phyloP scores from a whole-genome alignment of 345 rosid genomes.

The Firmiana major region DNA sequence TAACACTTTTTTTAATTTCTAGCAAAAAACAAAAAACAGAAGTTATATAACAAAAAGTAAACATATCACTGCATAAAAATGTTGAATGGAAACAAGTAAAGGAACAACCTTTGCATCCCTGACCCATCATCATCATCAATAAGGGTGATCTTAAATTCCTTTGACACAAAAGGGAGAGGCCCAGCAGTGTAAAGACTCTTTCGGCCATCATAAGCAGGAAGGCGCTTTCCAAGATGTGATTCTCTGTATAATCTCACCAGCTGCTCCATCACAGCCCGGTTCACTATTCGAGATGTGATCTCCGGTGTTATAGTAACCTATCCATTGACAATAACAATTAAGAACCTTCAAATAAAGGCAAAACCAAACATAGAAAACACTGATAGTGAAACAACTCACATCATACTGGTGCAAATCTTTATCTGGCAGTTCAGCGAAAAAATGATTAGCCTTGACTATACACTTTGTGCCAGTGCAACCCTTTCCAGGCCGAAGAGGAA shows the following conservation, averaged over 20 bases:
- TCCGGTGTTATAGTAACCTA: conserved; percentile 86
- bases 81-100: neutral
- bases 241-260: conserved; percentile 53
- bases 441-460: conserved; percentile 90
- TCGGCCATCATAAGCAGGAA: conserved; percentile 89
- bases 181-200: conserved; percentile 91
- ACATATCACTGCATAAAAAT: neutral
- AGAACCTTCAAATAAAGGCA: neutral
- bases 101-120: conserved; percentile 57
- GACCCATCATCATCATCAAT: conserved; percentile 83
- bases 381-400: conserved; percentile 35
- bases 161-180: conserved; percentile 68
- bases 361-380: neutral
- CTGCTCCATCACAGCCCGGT: conserved; percentile 74
- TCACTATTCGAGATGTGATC: conserved; percentile 71
- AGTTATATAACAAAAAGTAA: neutral
- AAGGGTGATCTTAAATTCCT: conserved; percentile 66
- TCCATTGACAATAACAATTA: neutral
- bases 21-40: neutral
- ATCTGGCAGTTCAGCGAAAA: conserved; percentile 82
- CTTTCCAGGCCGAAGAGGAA: conserved; percentile 83
- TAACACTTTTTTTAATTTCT: too few relatives aligned
- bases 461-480: conserved; percentile 60
- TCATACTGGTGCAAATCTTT: conserved; percentile 97
- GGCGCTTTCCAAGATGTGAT: conserved; percentile 75